Evolutionary conservation across 495 filamentous ascomycete species (phyloP), one percentile per base, ranked within the genome.

Genomic region (Stereocaulon alpinum): DNA sequence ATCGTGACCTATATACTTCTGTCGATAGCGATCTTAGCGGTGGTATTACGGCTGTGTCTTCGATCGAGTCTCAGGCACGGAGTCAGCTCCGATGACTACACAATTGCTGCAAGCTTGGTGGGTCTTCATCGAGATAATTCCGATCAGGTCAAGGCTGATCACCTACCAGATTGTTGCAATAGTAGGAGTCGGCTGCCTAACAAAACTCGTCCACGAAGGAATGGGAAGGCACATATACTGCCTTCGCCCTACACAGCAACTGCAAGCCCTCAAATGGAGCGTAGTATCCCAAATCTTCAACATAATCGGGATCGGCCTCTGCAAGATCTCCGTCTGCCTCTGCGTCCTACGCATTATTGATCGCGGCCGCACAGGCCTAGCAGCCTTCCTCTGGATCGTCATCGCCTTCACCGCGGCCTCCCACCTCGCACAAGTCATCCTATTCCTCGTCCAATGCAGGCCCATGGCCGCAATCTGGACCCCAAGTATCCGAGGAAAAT

Each of bases 391-490:
- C 41, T 66, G 59, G 58, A 37, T 55, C 40, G 34, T 68, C 18
- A 55, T 68, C 45, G 63, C 52, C 18, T 59, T 66, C 41, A 58
- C 61, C 52, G 47, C 58, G 1, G 61, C 63, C 29, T 59, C 47
- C 47, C 66, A 68, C 55, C 18, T 60, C 3, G 58, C 56, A 15
- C 61, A 66, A 34, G 56, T 62, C 30, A 40, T 68, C 37, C 15
- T 68, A 17, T 65, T 68, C 30, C 44, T 68, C 14, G 40, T 68
- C 37, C 63, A 65, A 58, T 68, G 66, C 61, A 60, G 60, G 50
- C 66, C 66, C 11, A 57, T 68, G 55, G 41, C 52, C 22, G 63
- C 66, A 14, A 54, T 68, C 20, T 68, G 66, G 66, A 53, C 66
- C 24, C 43, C 55, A 0, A 14, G 49, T 11, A 47, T 65, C 2